Evolutionary conservation across 2,329 filamentous ascomycete genomes (phyloP).

Genomic region (Lachnellula willkommii): DNA sequence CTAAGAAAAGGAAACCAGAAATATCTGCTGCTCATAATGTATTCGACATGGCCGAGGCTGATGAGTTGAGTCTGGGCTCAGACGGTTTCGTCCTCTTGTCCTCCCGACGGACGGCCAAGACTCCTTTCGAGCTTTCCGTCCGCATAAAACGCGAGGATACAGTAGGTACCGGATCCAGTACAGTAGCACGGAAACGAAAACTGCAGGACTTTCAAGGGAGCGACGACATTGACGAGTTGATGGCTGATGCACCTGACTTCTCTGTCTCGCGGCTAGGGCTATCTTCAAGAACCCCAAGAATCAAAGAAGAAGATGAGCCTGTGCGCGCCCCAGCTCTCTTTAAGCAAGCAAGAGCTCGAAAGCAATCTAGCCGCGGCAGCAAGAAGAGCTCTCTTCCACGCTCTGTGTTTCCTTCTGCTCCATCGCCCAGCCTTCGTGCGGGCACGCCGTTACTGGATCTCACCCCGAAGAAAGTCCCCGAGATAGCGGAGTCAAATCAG

Average conservation of each 20-base stretch:
- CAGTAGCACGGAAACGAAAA: slow-evolving; percentile 15
- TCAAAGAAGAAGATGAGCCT: slow-evolving; percentile 3
- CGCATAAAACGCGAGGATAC: slow-evolving; percentile 17
- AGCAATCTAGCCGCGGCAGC: background rate
- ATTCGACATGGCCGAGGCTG: slow-evolving; percentile 18
- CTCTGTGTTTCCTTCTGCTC: background rate
- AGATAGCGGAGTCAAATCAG: slow-evolving; percentile 16
- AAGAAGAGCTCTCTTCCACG: background rate
- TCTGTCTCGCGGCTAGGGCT: background rate
- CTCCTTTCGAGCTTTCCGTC: slow-evolving; percentile 4
- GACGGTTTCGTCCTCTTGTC: slow-evolving; percentile 23
- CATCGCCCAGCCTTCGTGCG: slow-evolving; percentile 2
- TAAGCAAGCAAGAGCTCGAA: background rate
- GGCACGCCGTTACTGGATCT: slow-evolving; percentile 24
- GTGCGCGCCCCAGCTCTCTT: background rate
- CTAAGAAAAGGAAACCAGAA: background rate
- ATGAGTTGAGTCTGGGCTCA: slow-evolving; percentile 25
- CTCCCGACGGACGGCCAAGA: slow-evolving; percentile 12
- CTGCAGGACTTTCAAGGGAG: slow-evolving; percentile 10
- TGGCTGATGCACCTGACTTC: slow-evolving; percentile 2
- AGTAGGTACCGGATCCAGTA: background rate
- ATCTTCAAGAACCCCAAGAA: slow-evolving; percentile 1
- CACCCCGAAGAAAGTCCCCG: slow-evolving; percentile 9
- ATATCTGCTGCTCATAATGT: background rate
- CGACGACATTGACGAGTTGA: slow-evolving; percentile 10